Conservation (phyloP, 2,329 filamentous ascomycete genomes). For the Cytospora mali region DNA sequence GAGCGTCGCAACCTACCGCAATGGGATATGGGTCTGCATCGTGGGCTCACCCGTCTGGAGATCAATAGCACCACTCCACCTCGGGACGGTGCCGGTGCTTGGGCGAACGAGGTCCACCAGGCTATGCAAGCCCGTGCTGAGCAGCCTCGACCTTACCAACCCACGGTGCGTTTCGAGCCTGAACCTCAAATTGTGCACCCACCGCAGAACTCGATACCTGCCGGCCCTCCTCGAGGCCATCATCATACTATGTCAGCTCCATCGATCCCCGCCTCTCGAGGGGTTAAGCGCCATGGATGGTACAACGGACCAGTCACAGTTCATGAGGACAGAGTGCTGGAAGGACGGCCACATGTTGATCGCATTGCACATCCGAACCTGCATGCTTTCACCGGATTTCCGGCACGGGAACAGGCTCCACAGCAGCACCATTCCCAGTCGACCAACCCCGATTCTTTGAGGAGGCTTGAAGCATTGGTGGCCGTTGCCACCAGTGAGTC, state of each 20-base stretch:
- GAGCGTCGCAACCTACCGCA: constrained; percentile 56
- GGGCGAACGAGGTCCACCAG: constrained; percentile 59
- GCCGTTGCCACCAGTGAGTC: constrained; percentile 64
- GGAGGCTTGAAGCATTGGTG: constrained; percentile 63
- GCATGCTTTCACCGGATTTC: constrained; percentile 54
- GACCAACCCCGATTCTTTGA: constrained; percentile 50
- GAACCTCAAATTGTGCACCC: constrained; percentile 43
- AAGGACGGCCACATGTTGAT: constrained; percentile 49
- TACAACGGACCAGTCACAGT: constrained; percentile 59
- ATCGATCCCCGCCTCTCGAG: constrained; percentile 57
- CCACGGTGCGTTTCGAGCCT: constrained; percentile 58
- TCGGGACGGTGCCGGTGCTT: constrained; percentile 54
- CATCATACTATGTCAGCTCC: constrained; percentile 65
- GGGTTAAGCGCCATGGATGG: constrained; percentile 71
- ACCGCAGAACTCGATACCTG: constrained; percentile 24
- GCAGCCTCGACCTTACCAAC: constrained; percentile 48
- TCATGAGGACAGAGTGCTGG: constrained; percentile 42
- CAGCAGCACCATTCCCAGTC: constrained; percentile 38
- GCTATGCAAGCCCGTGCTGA: constrained; percentile 59
- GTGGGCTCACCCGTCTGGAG: constrained; percentile 67
- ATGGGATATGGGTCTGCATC: constrained; percentile 69
- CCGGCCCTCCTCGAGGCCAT: constrained; percentile 39
- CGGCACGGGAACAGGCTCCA: constrained; percentile 40
- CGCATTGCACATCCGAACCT: constrained; percentile 62
- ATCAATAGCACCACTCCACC: constrained; percentile 53